Evolutionary conservation across 441 rosid genomes (phyloP).

Genomic region (Raphanus hybrid): DNA sequence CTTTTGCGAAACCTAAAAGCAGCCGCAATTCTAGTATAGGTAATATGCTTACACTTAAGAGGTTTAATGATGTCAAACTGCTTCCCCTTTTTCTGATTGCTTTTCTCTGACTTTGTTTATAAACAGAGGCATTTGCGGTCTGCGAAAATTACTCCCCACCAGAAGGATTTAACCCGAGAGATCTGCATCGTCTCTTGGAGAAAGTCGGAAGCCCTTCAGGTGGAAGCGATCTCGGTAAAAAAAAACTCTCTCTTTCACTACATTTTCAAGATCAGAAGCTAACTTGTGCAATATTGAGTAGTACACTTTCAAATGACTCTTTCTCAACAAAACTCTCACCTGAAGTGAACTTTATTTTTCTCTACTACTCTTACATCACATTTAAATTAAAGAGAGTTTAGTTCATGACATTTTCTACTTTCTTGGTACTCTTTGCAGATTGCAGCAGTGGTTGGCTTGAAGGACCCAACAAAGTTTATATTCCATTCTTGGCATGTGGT

Average conservation of each 20-base stretch:
- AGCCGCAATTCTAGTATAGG: constrained; percentile 99
- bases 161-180: constrained; percentile 83
- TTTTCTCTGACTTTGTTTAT: constrained; percentile 9
- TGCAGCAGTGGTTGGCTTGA: constrained; percentile 95
- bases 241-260: neutral
- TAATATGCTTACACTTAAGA: constrained; percentile 32
- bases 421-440: constrained; percentile 52
- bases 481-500: constrained; percentile 94
- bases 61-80: neutral
- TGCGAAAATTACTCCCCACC: constrained; percentile 97
- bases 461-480: constrained; percentile 91
- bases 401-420: neutral
- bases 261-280: neutral
- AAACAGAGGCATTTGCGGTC: constrained; percentile 90
- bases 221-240: constrained; percentile 11
- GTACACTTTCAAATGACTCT: neutral
- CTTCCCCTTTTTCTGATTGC: constrained; percentile 15
- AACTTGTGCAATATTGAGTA: constrained; percentile 1
- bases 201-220: constrained; percentile 80
- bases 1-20: constrained; percentile 97
- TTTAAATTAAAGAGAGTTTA: neutral
- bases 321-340: neutral
- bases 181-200: constrained; percentile 83
- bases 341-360: neutral
- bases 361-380: neutral